These are phyloP conservation scores for Casuarina equisetifolia DNA, from an alignment of 306 rosid species.

Conservation along the genomic window DNA sequence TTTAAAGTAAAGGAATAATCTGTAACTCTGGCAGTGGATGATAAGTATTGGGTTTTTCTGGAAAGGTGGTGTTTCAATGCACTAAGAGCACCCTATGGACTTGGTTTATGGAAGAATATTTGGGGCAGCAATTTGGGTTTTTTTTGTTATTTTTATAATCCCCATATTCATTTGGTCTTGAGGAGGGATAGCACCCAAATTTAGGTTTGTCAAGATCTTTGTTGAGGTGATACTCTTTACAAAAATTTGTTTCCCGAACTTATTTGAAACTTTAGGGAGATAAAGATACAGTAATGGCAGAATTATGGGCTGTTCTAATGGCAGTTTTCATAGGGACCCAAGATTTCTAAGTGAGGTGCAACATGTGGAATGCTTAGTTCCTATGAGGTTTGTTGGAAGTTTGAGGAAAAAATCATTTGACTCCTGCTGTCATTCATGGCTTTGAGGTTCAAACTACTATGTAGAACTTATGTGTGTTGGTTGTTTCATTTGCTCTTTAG, in stretches of 20 bases:
- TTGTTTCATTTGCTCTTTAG: background rate
- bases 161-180: background rate
- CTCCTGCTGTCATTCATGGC: background rate
- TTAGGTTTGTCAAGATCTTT: background rate
- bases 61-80: background rate
- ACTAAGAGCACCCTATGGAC: background rate
- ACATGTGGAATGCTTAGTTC: too few relatives aligned
- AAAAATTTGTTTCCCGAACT: background rate
- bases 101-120: too few relatives aligned
- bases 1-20: background rate
- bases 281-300: background rate
- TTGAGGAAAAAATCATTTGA: background rate
- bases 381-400: background rate
- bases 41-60: background rate
- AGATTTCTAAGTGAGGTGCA: too few relatives aligned
- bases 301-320: too few relatives aligned
- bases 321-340: too few relatives aligned
- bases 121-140: background rate
- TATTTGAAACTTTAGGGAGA: too few relatives aligned
- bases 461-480: background rate
- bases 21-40: background rate
- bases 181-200: background rate
- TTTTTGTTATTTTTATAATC: too few relatives aligned
- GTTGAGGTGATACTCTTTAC: background rate
- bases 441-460: background rate